Base-by-base conservation (phyloP, 768 basidiomycete genomes). In the Russula foetens region DNA sequence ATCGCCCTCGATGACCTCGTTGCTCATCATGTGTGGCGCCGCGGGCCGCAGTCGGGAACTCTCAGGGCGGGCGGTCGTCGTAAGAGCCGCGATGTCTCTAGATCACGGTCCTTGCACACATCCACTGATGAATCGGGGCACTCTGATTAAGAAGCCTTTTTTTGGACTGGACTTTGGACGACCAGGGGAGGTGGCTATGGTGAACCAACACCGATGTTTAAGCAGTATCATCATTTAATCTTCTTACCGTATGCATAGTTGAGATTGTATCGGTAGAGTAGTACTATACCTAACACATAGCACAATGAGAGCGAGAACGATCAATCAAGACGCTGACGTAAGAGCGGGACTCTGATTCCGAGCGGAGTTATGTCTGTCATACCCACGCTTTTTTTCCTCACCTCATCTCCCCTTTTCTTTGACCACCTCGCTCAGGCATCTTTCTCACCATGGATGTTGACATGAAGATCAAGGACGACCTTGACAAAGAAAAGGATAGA, bases 401-500 rank as follows among this genome's bases (percentile, higher is more conserved):
- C 28, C 17, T 15, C 23, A 12, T 38, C 19, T 26, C n/a, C n/a
- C n/a, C n/a, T n/a, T 9, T 11, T 43, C 23, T 12, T 47, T 44
- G 14, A 41, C 58, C 44, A 49, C 39, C 24, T 7, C 11, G 28
- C 26, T 7, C 15, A 39, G 24, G 9, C 7, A 7, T 38, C n/a
- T 11, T 6, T 21, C 33, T 58, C 41, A 46, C 12, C 52, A 90
- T 90, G 88, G 88, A 90, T 71, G 80, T 90, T 65, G 88, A 90
- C 67, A 89, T 89, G 86, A 86, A 87, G 73, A 77, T 72, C 69
- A 90, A 89, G 71, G 86, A 89, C 58, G 85, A 89, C 63, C 73
- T 76, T 8, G 86, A 87, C 47, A 86, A 86, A 61, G 86, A 87
- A 73, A 69, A 74, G 58, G 76, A 76, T 54, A 69, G 75, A 46